A percentile compares a stretch with the other conserved stretches of the same genome.
These are phyloP conservation scores for Anthracocystis setariae DNA, from an alignment of 1,284 basidiomycete species.

Conservation along the genomic window DNA sequence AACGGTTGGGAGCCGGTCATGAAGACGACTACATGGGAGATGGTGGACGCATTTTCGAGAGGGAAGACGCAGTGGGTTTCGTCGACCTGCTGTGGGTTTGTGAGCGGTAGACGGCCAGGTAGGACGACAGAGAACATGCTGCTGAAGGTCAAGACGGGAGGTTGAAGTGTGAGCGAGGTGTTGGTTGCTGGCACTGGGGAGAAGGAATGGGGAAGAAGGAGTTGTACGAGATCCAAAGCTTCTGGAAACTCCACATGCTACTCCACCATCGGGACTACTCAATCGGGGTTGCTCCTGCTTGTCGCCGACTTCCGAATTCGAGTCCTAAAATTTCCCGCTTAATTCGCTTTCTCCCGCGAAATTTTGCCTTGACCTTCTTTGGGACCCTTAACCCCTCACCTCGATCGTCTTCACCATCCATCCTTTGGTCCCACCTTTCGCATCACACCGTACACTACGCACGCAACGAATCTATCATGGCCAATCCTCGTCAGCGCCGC, in stretches of 20 bases:
- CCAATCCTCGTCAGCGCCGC: constrained; percentile 87
- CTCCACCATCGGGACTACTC: neutral
- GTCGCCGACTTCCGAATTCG: constrained; percentile 4
- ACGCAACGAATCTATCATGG: too few species aligned
- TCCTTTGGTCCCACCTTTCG: neutral
- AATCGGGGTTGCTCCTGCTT: too few species aligned
- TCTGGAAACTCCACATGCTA: constrained; percentile 10
- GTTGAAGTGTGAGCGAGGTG: neutral
- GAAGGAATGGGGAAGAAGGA: neutral
- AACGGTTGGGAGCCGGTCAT: constrained; percentile 65
- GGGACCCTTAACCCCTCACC: neutral
- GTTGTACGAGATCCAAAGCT: neutral
- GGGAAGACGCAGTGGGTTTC: constrained; percentile 63
- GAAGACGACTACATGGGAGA: constrained; percentile 64
- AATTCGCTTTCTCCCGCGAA: neutral
- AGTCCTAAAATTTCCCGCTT: neutral
- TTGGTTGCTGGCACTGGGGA: neutral
- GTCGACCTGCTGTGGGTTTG: constrained; percentile 61
- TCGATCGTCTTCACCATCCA: neutral
- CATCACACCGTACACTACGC: neutral
- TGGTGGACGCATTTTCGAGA: constrained; percentile 51
- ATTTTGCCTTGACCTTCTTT: neutral
- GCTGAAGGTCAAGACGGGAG: neutral
- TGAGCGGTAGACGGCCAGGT: constrained; percentile 61
- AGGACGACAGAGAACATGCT: constrained; percentile 65